These are phyloP conservation scores for Claviceps sp. DNA, from an alignment of 2,329 filamentous ascomycete genomes.

Conservation along the genomic window DNA sequence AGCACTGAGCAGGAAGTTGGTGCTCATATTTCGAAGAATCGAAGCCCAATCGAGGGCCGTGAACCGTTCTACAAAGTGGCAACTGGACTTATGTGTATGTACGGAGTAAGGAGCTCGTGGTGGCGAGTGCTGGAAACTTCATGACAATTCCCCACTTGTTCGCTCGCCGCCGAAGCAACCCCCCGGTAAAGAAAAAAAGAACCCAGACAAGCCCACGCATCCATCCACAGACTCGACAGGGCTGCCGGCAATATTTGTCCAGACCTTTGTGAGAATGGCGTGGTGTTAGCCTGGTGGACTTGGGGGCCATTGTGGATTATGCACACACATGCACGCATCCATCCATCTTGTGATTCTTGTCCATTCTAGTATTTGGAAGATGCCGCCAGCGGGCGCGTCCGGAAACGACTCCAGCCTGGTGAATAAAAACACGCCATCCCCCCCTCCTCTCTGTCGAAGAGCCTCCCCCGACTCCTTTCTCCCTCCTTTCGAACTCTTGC, in stretches of 20 bases:
- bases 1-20: not conserved
- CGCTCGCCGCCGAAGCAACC: conserved; percentile 6
- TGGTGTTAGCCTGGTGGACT: not conserved
- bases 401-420: conserved; percentile 2
- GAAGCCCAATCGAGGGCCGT: too few species aligned
- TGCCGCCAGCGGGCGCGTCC: conserved; percentile 1
- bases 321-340: not conserved
- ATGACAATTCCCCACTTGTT: conserved; percentile 9
- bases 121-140: not conserved
- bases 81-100: too few species aligned
- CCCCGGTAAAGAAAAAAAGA: conserved; percentile 5
- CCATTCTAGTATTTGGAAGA: not conserved
- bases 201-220: conserved; percentile 3
- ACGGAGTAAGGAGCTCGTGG: too few species aligned
- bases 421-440: conserved; percentile 9
- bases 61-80: too few species aligned
- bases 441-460: conserved; percentile 7
- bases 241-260: not conserved
- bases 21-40: too few species aligned
- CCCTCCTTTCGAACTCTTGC: conserved; percentile 12
- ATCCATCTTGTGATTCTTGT: too few species aligned
- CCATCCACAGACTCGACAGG: not conserved
- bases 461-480: conserved; percentile 10
- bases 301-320: conserved; percentile 3
- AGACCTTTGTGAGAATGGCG: not conserved